A percentile compares a stretch with the other conserved stretches of the same genome.
Conservation (phyloP, 1,284 basidiomycete species). For the Fomitopsis schrenkii region DNA sequence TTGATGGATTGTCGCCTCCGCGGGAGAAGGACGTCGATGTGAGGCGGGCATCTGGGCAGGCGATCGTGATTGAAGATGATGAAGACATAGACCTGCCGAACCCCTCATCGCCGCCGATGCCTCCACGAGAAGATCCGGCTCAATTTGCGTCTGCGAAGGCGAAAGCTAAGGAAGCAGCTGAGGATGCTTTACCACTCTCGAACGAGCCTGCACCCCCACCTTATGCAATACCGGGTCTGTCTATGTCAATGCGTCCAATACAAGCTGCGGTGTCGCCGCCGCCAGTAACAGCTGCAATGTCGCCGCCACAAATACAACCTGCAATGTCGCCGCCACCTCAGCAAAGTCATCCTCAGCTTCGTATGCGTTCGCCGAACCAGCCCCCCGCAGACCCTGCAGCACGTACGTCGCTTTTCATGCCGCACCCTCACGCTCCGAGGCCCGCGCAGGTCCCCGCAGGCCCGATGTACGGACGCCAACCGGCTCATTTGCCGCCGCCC, state of each 20-base stretch:
- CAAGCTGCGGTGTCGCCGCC: conserved; percentile 3
- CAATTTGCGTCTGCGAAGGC: background rate
- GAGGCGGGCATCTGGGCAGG: conserved; percentile 12
- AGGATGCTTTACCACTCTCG: conserved; percentile 1
- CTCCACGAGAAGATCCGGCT: background rate
- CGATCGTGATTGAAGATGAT: conserved; percentile 37
- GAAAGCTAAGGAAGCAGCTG: background rate
- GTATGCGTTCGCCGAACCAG: conserved; percentile 4
- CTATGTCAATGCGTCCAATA: background rate
- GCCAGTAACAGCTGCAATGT: too few species aligned
- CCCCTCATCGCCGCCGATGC: background rate
- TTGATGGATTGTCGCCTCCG: conserved; percentile 4
- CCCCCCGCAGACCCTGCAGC: conserved; percentile 6
- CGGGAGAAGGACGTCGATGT: background rate
- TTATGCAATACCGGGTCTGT: conserved; percentile 7
- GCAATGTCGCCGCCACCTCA: conserved; percentile 6
- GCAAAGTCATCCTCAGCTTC: background rate
- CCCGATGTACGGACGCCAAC: conserved; percentile 55
- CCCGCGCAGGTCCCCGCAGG: conserved; percentile 40
- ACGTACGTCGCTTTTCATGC: conserved; percentile 56
- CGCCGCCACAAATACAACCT: too few species aligned
- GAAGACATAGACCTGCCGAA: conserved; percentile 2
- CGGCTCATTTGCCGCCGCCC: conserved; percentile 7
- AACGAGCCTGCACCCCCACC: conserved; percentile 11
- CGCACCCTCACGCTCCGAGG: conserved; percentile 72